Base-by-base conservation (phyloP, 1,139 yeast genomes). In the Casaregolazyma suthepensis region DNA sequence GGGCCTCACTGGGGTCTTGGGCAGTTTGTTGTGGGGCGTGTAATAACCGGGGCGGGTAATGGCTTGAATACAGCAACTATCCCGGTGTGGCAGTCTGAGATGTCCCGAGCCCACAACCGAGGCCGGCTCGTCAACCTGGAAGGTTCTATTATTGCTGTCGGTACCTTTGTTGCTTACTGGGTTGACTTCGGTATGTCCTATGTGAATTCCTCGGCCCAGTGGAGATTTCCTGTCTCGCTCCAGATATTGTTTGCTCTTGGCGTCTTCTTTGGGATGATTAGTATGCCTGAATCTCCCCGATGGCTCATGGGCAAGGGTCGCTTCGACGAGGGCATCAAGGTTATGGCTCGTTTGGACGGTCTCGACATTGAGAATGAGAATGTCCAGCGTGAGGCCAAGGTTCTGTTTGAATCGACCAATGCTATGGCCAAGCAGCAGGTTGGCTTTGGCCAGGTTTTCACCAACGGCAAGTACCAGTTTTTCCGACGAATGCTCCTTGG, bases 31-130 rank as follows among this genome's bases (percentile, higher is more conserved):
- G 71, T 84, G 56, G 96, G 94, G 17, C 78, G 96, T 63, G 84
- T 85, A 54, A 70, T 86, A 48, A 81, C 89, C 15, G 96, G 96
- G 62, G 58, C 84, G 43, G 96, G 95, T 62, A 84, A 85, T 60
- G 95, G 95, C 62, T 66, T 85, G 68, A 83, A 83, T 66, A 86
- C 93, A 35, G 87, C 93, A 37, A 85, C 91, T 45, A 82, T 87
- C 59, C 95, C 95, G 15, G 83, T 85, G 56, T 86, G 89, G 84
- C 89, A 87, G 69, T 82, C 94, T 0, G 96, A 87, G 70, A 80
- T 84, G 78, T 82, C 91, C 29, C 76, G 77, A 58, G 83, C 93
- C 9, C 81, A 81, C 63, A 79, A 81, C 67, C 80, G 95, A 73
- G 95, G 95, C 62, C 73, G 80, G 59, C 75, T 85, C 65, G 90